phyloP scores from a whole-genome alignment of 306 rosid genomes.

The Dryas drummondii region DNA sequence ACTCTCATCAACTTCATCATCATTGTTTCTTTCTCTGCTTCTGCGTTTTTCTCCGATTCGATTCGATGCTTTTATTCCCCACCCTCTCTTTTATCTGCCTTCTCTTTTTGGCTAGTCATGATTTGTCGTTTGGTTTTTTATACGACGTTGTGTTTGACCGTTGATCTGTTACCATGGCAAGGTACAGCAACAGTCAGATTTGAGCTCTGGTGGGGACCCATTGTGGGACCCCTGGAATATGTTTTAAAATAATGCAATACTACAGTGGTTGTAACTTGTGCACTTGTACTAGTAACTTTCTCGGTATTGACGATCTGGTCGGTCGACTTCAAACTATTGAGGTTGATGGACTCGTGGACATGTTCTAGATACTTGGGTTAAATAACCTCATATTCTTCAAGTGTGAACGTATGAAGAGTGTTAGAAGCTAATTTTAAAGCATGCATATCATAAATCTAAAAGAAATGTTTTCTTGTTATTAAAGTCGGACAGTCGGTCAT shows the following conservation, averaged over 20 bases:
- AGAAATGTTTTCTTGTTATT: too few species aligned
- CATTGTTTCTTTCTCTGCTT: slow-evolving; percentile 21
- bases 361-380: too few species aligned
- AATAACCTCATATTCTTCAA: too few species aligned
- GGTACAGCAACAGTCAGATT: slow-evolving; percentile 6
- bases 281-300: background rate
- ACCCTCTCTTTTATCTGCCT: slow-evolving; percentile 7
- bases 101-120: slow-evolving; percentile 1
- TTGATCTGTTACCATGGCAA: slow-evolving; percentile 1
- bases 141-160: slow-evolving; percentile 20
- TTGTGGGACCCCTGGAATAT: background rate
- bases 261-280: background rate
- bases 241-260: too few species aligned
- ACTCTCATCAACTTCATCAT: slow-evolving; percentile 38
- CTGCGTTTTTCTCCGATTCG: background rate
- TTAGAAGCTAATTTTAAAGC: too few species aligned
- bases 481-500: too few species aligned
- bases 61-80: slow-evolving; percentile 48
- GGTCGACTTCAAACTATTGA: background rate
- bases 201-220: background rate
- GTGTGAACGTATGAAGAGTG: too few species aligned
- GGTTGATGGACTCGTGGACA: too few species aligned
- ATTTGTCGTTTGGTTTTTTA: slow-evolving; percentile 14
- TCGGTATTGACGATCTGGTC: background rate
- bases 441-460: too few species aligned